phyloP scores from a whole-genome alignment of 2,329 filamentous ascomycete genomes.

The Hymenoscyphus fructigenus region DNA sequence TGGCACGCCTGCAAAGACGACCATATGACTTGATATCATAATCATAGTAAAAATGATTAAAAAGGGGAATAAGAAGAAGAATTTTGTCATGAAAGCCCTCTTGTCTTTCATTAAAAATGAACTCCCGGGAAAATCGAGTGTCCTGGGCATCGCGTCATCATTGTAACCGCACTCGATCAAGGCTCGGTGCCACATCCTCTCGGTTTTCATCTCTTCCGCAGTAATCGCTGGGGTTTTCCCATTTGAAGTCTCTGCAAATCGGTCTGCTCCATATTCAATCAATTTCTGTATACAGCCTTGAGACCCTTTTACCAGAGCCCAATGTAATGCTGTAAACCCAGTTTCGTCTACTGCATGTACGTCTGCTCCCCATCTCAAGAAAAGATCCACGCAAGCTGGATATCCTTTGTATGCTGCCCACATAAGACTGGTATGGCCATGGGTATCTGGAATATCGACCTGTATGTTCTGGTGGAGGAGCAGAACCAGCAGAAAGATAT shows the following conservation, averaged over 20 bases:
- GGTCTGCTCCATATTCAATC: constrained; percentile 91
- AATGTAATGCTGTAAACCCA: constrained; percentile 92
- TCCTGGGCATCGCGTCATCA: constrained; percentile 69
- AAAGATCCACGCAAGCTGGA: constrained; percentile 86
- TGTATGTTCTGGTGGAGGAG: constrained; percentile 94
- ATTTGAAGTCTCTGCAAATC: constrained; percentile 83
- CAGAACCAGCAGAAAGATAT: constrained; percentile 83
- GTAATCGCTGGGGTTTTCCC: constrained; percentile 88
- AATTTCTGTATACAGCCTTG: constrained; percentile 88
- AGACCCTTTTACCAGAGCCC: constrained; percentile 93
- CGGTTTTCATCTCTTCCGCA: constrained; percentile 86
- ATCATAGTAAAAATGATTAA: constrained; percentile 70
- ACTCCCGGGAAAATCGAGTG: constrained; percentile 69
- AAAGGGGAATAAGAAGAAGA: constrained; percentile 89
- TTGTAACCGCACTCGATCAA: constrained; percentile 83
- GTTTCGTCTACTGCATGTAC: constrained; percentile 88
- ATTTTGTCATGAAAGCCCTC: constrained; percentile 74
- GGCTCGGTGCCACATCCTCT: constrained; percentile 76
- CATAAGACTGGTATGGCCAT: constrained; percentile 94
- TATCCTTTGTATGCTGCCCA: constrained; percentile 99
- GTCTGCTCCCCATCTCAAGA: constrained; percentile 91
- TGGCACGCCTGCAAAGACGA: constrained; percentile 75
- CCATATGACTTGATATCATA: constrained; percentile 70
- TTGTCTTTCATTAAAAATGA: constrained; percentile 74
- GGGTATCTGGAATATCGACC: constrained; percentile 84